Evolutionary conservation across 176 grass and related monocot genomes (phyloP).

Genomic region (Oryza australiensis): DNA sequence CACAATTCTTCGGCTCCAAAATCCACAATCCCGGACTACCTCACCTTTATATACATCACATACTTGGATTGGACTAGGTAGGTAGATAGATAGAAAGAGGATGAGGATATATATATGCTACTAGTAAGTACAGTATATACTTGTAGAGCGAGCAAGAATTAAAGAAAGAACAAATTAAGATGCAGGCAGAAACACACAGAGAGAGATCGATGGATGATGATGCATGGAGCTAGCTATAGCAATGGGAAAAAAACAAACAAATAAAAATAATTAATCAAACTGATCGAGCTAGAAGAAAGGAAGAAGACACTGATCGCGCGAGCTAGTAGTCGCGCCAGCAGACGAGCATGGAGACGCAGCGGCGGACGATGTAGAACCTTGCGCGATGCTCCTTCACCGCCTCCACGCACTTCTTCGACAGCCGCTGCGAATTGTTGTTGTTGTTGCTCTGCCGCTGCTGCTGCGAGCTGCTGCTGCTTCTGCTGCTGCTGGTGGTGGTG

Average conservation of each 20-base stretch:
- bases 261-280: background rate
- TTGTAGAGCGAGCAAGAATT: background rate
- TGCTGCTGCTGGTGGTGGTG: conserved; percentile 9
- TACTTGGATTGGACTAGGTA: too few relatives aligned
- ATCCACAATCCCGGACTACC: too few relatives aligned
- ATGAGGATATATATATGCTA: too few relatives aligned
- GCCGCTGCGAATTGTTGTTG: background rate
- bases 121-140: background rate
- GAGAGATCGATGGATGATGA: background rate
- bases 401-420: conserved; percentile 58
- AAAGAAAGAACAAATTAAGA: background rate
- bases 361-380: conserved; percentile 71
- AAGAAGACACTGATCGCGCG: background rate
- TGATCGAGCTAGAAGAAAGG: too few relatives aligned
- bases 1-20: too few relatives aligned
- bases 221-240: background rate
- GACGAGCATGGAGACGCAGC: conserved; percentile 81
- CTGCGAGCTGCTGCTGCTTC: background rate
- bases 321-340: conserved; percentile 70
- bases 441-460: background rate
- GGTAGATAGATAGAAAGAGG: background rate
- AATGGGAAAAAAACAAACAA: background rate
- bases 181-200: too few relatives aligned
- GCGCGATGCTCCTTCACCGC: conserved; percentile 62
- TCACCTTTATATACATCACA: too few relatives aligned